A percentile compares a stretch with the other conserved stretches of the same genome.
phyloP scores from a whole-genome alignment of 768 basidiomycete species.

The Imleria badia region DNA sequence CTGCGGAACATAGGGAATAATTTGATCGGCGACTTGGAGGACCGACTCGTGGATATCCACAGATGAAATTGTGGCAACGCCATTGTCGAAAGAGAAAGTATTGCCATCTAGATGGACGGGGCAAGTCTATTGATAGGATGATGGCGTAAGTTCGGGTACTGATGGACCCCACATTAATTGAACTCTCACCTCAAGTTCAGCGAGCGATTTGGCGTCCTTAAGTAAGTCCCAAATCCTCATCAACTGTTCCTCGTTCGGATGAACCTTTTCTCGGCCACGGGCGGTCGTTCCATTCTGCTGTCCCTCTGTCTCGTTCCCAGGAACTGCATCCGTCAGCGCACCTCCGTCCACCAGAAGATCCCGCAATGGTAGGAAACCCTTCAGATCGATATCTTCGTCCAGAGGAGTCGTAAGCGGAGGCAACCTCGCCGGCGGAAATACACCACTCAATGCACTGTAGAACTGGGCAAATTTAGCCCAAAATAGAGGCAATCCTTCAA shows the following conservation, averaged over 20 bases:
- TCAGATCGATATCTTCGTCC: slow-evolving; percentile 89
- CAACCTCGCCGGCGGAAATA: slow-evolving; percentile 68
- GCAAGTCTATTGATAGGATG: slow-evolving; percentile 21
- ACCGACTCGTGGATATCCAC: background rate
- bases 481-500: slow-evolving; percentile 48
- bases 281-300: slow-evolving; percentile 23
- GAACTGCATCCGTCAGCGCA: slow-evolving; percentile 4
- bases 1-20: slow-evolving; percentile 5
- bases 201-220: slow-evolving; percentile 62
- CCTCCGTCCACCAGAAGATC: slow-evolving; percentile 46
- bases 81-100: slow-evolving; percentile 19
- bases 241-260: slow-evolving; percentile 95
- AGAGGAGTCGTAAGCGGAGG: slow-evolving; percentile 60
- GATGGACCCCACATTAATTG: slow-evolving; percentile 2
- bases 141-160: slow-evolving; percentile 13
- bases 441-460: slow-evolving; percentile 51
- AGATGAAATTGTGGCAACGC: slow-evolving; percentile 7
- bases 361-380: slow-evolving; percentile 82
- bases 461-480: slow-evolving; percentile 76
- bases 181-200: slow-evolving; percentile 54
- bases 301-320: slow-evolving; percentile 23
- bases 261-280: slow-evolving; percentile 46
- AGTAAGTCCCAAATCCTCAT: slow-evolving; percentile 91
- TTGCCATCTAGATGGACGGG: slow-evolving; percentile 25
- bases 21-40: slow-evolving; percentile 15